Percentiles rank a stretch among this genome's conserved stretches.
phyloP scores from a whole-genome alignment of 2,329 filamentous ascomycete species.

The Nannizzia gypsea region DNA sequence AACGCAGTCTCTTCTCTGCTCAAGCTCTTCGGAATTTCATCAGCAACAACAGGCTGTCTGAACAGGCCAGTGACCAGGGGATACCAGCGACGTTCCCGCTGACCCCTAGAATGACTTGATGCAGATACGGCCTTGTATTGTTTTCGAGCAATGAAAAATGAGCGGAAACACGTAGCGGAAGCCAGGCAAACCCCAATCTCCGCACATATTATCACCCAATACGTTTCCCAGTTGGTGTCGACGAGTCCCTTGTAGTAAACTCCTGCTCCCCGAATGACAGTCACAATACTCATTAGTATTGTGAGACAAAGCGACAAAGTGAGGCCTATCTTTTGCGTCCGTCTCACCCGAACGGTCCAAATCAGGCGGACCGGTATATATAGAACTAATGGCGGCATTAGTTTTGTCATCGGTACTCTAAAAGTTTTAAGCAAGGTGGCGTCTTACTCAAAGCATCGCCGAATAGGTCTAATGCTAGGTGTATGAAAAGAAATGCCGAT shows the following conservation, averaged over 20 bases:
- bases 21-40: background rate
- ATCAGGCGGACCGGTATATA: constrained; percentile 1
- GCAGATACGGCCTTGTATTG: background rate
- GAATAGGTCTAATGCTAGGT: background rate
- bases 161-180: background rate
- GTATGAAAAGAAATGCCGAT: background rate
- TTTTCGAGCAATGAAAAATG: background rate
- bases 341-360: background rate
- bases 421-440: background rate
- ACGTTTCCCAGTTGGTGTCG: background rate
- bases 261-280: background rate
- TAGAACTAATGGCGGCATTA: background rate
- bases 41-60: background rate
- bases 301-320: background rate
- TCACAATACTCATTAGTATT: constrained; percentile 4
- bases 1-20: background rate
- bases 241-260: constrained; percentile 1
- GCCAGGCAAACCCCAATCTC: background rate
- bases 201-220: constrained; percentile 3
- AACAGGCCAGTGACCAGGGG: background rate
- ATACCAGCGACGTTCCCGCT: background rate
- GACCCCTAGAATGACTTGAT: background rate
- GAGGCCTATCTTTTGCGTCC: background rate
- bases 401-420: background rate
- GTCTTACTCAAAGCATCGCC: background rate